phyloP scores from a whole-genome alignment of 2,329 filamentous ascomycete species.

The Pseudopyrenochaeta lycopersici region DNA sequence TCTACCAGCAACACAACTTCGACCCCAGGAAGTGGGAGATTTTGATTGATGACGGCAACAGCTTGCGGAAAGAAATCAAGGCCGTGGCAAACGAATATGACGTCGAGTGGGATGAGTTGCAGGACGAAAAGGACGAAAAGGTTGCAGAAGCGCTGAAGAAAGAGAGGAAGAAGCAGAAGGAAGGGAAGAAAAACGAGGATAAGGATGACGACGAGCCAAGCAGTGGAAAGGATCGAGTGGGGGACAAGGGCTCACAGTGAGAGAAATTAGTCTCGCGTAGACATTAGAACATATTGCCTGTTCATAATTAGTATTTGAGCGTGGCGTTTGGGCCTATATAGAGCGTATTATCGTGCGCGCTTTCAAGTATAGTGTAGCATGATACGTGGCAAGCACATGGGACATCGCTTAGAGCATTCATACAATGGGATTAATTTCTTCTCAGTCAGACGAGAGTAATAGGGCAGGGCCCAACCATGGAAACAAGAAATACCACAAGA shows the following conservation, averaged over 20 bases:
- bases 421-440: too few species aligned
- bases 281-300: too few species aligned
- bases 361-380: too few species aligned
- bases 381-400: too few species aligned
- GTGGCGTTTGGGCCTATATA: not conserved
- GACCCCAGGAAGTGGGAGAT: constrained; percentile 80
- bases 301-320: not conserved
- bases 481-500: not conserved
- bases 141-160: constrained; percentile 63
- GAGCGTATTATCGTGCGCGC: too few species aligned
- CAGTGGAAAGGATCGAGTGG: constrained; percentile 4
- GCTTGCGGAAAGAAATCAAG: constrained; percentile 79
- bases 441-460: too few species aligned
- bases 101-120: constrained; percentile 84
- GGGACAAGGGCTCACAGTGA: not conserved
- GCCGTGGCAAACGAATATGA: constrained; percentile 86
- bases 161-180: constrained; percentile 52
- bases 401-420: too few species aligned
- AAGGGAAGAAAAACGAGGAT: constrained; percentile 48
- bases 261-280: not conserved
- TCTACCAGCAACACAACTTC: constrained; percentile 81
- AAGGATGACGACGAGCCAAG: constrained; percentile 34
- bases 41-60: constrained; percentile 81
- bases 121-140: constrained; percentile 73
- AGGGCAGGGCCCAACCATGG: too few species aligned